Evolutionary conservation across 2,329 filamentous ascomycete genomes (phyloP).

Genomic region (Phialophora tarda): DNA sequence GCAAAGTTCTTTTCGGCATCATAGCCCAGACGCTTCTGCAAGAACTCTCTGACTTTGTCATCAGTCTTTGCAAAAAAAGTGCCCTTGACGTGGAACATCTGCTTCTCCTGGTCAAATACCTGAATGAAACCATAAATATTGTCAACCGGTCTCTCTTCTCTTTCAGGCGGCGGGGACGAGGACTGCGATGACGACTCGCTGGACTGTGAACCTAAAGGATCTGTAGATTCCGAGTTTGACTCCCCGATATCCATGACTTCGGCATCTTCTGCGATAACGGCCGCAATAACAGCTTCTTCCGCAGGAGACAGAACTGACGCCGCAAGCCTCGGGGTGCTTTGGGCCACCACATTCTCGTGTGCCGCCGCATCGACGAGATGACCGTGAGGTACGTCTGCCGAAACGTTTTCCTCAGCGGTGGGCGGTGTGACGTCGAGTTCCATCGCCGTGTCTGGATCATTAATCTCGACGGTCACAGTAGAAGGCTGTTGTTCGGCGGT

Average conservation of each 20-base stretch:
- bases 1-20: slow-evolving; percentile 49
- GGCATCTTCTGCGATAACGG: slow-evolving; percentile 39
- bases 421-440: slow-evolving; percentile 25
- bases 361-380: slow-evolving; percentile 33
- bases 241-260: slow-evolving; percentile 23
- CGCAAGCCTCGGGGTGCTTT: neutral
- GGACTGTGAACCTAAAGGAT: slow-evolving; percentile 17
- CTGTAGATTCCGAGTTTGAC: slow-evolving; percentile 9
- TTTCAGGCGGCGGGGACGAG: slow-evolving; percentile 13
- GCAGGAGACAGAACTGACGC: neutral
- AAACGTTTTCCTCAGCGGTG: slow-evolving; percentile 26
- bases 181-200: slow-evolving; percentile 18
- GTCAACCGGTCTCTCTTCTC: slow-evolving; percentile 18
- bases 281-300: slow-evolving; percentile 43
- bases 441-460: slow-evolving; percentile 31
- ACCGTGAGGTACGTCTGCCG: slow-evolving; percentile 32
- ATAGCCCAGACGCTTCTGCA: slow-evolving; percentile 49
- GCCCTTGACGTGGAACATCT: slow-evolving; percentile 49
- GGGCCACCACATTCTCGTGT: slow-evolving; percentile 18
- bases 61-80: slow-evolving; percentile 51
- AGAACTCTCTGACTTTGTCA: slow-evolving; percentile 49
- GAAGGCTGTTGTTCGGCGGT: slow-evolving; percentile 3
- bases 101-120: slow-evolving; percentile 57
- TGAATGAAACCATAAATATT: slow-evolving; percentile 58
- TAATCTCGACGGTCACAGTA: slow-evolving; percentile 15